A percentile compares a stretch with the other conserved stretches of the same genome.
phyloP scores from a whole-genome alignment of 1,284 basidiomycete genomes.

The Trichosporon coremiiforme region DNA sequence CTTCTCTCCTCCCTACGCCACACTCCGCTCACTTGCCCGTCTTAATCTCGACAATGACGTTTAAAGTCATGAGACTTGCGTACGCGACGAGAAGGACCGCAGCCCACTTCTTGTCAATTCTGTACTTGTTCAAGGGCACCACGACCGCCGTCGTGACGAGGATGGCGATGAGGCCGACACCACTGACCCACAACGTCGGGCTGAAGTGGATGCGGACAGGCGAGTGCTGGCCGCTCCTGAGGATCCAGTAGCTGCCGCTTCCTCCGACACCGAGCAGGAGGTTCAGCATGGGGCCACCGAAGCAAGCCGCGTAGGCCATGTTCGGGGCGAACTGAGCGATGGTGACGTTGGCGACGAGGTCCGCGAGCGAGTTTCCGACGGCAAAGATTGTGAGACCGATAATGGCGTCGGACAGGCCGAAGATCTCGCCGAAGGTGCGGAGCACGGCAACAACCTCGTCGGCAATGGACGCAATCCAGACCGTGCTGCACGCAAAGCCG shows the following conservation, averaged over 20 bases:
- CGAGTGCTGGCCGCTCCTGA: constrained; percentile 62
- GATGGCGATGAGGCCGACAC: constrained; percentile 72
- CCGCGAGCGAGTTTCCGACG: constrained; percentile 91
- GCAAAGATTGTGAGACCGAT: constrained; percentile 94
- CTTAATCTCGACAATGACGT: constrained; percentile 70
- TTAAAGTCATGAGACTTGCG: constrained; percentile 68
- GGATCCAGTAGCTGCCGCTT: constrained; percentile 53
- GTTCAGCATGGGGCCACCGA: constrained; percentile 73
- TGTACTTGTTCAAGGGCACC: constrained; percentile 81
- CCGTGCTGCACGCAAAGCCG: constrained; percentile 83
- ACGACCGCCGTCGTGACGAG: constrained; percentile 76
- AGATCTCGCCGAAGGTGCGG: constrained; percentile 88
- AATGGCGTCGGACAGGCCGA: constrained; percentile 95
- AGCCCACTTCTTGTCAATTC: constrained; percentile 78
- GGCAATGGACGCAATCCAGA: constrained; percentile 95
- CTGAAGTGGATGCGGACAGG: constrained; percentile 74
- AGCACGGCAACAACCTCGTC: constrained; percentile 89
- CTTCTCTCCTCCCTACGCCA: neutral
- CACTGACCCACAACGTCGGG: constrained; percentile 79
- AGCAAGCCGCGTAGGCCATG: constrained; percentile 59
- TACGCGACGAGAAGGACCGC: constrained; percentile 75
- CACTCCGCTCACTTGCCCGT: constrained; percentile 32
- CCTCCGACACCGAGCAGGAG: constrained; percentile 69
- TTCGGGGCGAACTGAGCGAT: constrained; percentile 66
- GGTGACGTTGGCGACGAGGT: constrained; percentile 94